Evolutionary conservation across 1,284 basidiomycete genomes (phyloP).

Genomic region (Lentinula novae-zelandiae): DNA sequence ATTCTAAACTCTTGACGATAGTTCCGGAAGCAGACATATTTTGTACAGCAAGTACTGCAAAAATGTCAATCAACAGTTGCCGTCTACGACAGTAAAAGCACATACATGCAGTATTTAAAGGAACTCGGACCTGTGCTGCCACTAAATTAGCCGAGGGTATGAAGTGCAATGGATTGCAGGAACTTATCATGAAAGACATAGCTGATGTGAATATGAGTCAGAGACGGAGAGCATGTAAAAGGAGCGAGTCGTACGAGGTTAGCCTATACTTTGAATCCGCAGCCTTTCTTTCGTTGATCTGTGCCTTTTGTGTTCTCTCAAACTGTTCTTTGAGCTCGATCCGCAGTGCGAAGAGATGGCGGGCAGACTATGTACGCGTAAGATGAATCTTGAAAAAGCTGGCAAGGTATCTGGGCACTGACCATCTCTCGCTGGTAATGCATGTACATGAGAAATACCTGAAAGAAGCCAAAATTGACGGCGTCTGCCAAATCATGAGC

Average conservation of each 20-base stretch:
- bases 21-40: slow-evolving; percentile 78
- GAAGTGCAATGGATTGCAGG: neutral
- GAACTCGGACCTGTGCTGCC: slow-evolving; percentile 76
- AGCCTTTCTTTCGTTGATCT: slow-evolving; percentile 69
- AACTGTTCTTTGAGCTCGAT: slow-evolving; percentile 71
- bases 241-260: slow-evolving; percentile 44
- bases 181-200: slow-evolving; percentile 64
- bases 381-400: neutral
- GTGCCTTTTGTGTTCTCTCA: slow-evolving; percentile 68
- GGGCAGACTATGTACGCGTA: slow-evolving; percentile 31
- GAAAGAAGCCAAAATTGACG: slow-evolving; percentile 56
- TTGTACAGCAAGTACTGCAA: slow-evolving; percentile 77
- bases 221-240: neutral
- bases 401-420: slow-evolving; percentile 14
- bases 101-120: slow-evolving; percentile 84
- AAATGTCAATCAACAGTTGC: neutral
- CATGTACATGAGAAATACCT: slow-evolving; percentile 53
- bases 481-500: slow-evolving; percentile 29
- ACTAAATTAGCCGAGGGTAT: slow-evolving; percentile 18
- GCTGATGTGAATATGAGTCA: slow-evolving; percentile 25
- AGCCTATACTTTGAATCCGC: slow-evolving; percentile 69
- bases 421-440: slow-evolving; percentile 48
- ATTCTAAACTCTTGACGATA: slow-evolving; percentile 62
- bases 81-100: slow-evolving; percentile 14
- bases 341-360: slow-evolving; percentile 40